Percentiles rank a stretch among this genome's conserved stretches.
Evolutionary conservation across 176 grass and related monocot species (phyloP).

Genomic region (Typha latifolia): DNA sequence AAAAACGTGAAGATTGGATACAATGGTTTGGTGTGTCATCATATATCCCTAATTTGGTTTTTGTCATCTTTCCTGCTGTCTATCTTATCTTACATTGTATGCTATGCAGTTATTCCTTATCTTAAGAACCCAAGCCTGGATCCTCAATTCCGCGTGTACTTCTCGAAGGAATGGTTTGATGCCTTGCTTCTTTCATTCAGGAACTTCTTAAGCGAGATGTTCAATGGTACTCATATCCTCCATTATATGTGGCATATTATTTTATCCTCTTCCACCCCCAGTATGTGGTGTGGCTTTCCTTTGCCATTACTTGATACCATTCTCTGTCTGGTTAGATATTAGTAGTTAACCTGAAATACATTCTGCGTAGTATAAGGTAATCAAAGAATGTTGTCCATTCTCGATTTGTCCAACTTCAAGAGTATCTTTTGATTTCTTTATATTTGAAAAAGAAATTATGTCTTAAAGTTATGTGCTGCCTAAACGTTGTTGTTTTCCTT

Average conservation of each 20-base stretch:
- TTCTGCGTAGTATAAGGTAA: no score
- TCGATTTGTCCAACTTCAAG: no score
- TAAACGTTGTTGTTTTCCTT: conserved; percentile 38
- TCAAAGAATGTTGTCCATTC: no score
- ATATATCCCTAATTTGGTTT: conserved; percentile 11
- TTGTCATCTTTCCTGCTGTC: conserved; percentile 9
- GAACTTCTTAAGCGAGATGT: conserved; percentile 83
- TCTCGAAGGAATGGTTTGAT: conserved; percentile 92
- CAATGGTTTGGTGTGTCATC: conserved; percentile 73
- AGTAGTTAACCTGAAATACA: no score
- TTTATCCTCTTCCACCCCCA: background rate
- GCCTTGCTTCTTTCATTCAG: conserved; percentile 70
- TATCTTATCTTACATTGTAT: conserved; percentile 20
- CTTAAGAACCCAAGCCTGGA: conserved; percentile 74
- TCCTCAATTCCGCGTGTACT: conserved; percentile 89
- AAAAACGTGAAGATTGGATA: conserved; percentile 82
- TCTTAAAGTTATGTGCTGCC: background rate
- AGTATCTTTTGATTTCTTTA: no score
- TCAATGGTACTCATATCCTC: conserved; percentile 99
- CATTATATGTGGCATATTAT: background rate
- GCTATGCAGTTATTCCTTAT: conserved; percentile 85
- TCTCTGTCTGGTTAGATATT: background rate
- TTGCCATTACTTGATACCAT: conserved; percentile 2
- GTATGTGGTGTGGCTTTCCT: background rate
- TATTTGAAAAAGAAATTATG: background rate